A percentile compares a stretch with the other conserved stretches of the same genome.
These are phyloP conservation scores for Talaromyces adpressus DNA, from an alignment of 495 filamentous ascomycete genomes.

Conservation along the genomic window DNA sequence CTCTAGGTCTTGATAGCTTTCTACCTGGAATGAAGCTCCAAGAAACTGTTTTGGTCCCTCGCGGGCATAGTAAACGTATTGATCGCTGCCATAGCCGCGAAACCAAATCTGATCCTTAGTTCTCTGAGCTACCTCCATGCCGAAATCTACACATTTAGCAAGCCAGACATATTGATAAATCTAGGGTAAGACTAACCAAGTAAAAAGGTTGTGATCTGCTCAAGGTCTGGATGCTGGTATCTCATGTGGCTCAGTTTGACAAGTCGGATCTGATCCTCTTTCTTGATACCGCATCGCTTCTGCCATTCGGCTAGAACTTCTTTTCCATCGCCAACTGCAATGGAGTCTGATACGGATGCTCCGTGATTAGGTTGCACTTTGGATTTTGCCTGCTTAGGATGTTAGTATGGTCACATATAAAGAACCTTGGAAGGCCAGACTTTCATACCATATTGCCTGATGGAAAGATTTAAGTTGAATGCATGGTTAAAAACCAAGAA, in stretches of 20 bases:
- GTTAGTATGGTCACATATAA: background rate
- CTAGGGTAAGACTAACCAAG: background rate
- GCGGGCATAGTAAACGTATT: constrained; percentile 45
- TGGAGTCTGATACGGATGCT: constrained; percentile 27
- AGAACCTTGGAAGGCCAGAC: background rate
- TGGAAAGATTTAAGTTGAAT: background rate
- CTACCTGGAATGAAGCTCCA: constrained; percentile 47
- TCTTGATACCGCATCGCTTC: constrained; percentile 24
- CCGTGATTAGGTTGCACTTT: constrained; percentile 23
- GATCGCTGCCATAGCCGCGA: constrained; percentile 54
- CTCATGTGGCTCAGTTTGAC: constrained; percentile 40
- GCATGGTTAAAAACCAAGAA: background rate
- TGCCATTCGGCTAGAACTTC: constrained; percentile 28
- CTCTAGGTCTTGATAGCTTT: constrained; percentile 49
- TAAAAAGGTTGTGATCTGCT: constrained; percentile 35
- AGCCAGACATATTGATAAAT: too few species aligned
- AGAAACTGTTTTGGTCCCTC: constrained; percentile 46
- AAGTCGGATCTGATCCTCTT: constrained; percentile 29
- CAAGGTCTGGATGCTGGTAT: constrained; percentile 42
- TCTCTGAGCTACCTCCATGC: constrained; percentile 39
- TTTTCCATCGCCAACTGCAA: constrained; percentile 25
- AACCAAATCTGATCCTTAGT: constrained; percentile 47
- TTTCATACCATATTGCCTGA: background rate
- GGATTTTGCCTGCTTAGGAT: too few species aligned
- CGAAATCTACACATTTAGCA: constrained; percentile 38